A percentile compares a stretch with the other conserved stretches of the same genome.
These are phyloP conservation scores for Pseudogymnoascus sp. DNA, from an alignment of 2,329 filamentous ascomycete genomes.

Conservation along the genomic window DNA sequence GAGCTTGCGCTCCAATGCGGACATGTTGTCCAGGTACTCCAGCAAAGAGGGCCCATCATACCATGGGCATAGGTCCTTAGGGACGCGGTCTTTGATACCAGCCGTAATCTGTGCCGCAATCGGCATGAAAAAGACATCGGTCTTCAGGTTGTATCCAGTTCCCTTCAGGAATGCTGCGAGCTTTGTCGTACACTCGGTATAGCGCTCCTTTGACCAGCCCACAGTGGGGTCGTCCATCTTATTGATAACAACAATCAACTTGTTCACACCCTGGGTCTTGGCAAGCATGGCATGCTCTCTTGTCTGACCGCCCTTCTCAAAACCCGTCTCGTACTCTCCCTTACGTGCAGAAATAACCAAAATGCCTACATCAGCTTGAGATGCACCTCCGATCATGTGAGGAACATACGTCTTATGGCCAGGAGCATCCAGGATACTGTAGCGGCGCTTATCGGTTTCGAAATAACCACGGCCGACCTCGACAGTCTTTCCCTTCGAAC, in stretches of 20 bases:
- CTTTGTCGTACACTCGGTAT: conserved; percentile 88
- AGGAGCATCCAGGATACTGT: conserved; percentile 93
- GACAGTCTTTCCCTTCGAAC: conserved; percentile 94
- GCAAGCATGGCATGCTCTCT: conserved; percentile 96
- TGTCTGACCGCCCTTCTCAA: conserved; percentile 93
- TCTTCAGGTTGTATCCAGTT: conserved; percentile 90
- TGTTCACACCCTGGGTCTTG: conserved; percentile 97
- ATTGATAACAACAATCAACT: conserved; percentile 90
- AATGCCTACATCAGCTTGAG: conserved; percentile 88
- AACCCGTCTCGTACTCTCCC: conserved; percentile 97
- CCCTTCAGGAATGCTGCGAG: conserved; percentile 81
- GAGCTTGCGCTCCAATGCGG: conserved; percentile 85
- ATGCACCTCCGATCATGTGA: conserved; percentile 94
- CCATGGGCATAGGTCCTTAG: conserved; percentile 71
- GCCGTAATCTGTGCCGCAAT: conserved; percentile 81
- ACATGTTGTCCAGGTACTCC: conserved; percentile 92
- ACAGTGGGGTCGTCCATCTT: conserved; percentile 99
- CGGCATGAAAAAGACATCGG: conserved; percentile 90
- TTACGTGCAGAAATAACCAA: conserved; percentile 94
- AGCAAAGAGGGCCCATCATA: conserved; percentile 84
- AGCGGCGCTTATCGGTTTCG: conserved; percentile 91
- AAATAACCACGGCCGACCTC: conserved; percentile 95
- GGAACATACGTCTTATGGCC: conserved; percentile 98
- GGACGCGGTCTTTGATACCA: conserved; percentile 83
- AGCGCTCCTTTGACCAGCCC: conserved; percentile 88